Evolutionary conservation across 129 eudicot species (phyloP).

Genomic region (Glebionis coronaria): DNA sequence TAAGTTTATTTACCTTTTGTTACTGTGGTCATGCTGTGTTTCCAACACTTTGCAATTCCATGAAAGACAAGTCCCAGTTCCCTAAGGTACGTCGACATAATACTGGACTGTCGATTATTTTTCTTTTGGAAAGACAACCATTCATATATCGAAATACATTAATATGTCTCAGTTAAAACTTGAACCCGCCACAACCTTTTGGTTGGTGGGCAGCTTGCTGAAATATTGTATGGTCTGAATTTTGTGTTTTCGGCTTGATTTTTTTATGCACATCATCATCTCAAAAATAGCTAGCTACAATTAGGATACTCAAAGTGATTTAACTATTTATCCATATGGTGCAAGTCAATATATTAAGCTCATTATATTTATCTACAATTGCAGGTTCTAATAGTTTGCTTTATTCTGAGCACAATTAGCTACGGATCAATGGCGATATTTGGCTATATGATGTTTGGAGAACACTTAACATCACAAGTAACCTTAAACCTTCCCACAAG

Average conservation of each 20-base stretch:
- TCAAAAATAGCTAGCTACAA: not conserved
- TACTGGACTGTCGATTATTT: not conserved
- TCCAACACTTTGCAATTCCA: constrained; percentile 54
- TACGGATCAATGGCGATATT: constrained; percentile 63
- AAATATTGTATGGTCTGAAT: too few species aligned
- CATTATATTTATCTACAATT: not conserved
- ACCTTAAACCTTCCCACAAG: constrained; percentile 60
- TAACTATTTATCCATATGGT: not conserved
- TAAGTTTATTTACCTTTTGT: constrained; percentile 57
- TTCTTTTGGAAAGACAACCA: too few species aligned
- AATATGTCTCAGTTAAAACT: too few species aligned
- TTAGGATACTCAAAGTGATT: not conserved
- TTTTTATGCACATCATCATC: not conserved
- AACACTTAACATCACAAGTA: constrained; percentile 50
- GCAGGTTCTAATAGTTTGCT: constrained; percentile 65
- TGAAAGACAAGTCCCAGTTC: constrained; percentile 53
- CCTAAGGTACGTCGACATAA: constrained; percentile 34
- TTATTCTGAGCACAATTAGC: constrained; percentile 42
- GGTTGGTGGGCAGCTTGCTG: too few species aligned
- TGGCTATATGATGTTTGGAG: constrained; percentile 68
- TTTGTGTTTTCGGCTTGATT: not conserved
- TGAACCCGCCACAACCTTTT: too few species aligned
- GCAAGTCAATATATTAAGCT: not conserved
- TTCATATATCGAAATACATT: too few species aligned
- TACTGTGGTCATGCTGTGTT: constrained; percentile 72